phyloP scores from a whole-genome alignment of 176 grass and related monocot genomes.

The Oryza australiensis region DNA sequence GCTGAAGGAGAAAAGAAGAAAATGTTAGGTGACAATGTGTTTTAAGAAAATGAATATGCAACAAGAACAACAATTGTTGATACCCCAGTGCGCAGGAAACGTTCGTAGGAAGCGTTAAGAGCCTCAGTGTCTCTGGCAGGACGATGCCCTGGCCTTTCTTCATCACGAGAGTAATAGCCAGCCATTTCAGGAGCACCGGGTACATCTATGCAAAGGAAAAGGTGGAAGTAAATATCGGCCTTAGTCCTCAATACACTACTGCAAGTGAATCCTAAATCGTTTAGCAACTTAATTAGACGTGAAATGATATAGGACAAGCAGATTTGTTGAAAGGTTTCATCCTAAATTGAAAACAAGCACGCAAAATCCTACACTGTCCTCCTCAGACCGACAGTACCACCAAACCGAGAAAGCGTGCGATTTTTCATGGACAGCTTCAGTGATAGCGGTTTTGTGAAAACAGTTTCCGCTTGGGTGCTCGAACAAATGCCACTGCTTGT shows the following conservation, averaged over 20 bases:
- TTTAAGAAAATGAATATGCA: slow-evolving; percentile 8
- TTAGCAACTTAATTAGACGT: not conserved
- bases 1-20: slow-evolving; percentile 17
- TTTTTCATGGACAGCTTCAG: not conserved
- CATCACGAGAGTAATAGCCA: slow-evolving; percentile 72
- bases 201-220: slow-evolving; percentile 45
- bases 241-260: not conserved
- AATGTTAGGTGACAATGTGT: slow-evolving; percentile 20
- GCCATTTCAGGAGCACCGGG: slow-evolving; percentile 56
- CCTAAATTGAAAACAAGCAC: not conserved
- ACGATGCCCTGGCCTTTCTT: slow-evolving; percentile 63
- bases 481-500: not conserved
- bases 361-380: not conserved
- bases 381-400: not conserved
- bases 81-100: slow-evolving; percentile 84
- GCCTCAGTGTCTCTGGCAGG: slow-evolving; percentile 54
- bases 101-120: slow-evolving; percentile 71
- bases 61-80: not conserved
- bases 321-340: not conserved
- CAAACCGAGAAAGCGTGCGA: not conserved
- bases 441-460: too few relatives aligned
- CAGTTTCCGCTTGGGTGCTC: too few relatives aligned
- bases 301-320: not conserved
- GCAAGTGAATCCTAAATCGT: not conserved
- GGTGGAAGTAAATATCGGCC: slow-evolving; percentile 29